Base-by-base conservation (phyloP, 495 filamentous ascomycete genomes). In the Aspergillus indologenus region DNA sequence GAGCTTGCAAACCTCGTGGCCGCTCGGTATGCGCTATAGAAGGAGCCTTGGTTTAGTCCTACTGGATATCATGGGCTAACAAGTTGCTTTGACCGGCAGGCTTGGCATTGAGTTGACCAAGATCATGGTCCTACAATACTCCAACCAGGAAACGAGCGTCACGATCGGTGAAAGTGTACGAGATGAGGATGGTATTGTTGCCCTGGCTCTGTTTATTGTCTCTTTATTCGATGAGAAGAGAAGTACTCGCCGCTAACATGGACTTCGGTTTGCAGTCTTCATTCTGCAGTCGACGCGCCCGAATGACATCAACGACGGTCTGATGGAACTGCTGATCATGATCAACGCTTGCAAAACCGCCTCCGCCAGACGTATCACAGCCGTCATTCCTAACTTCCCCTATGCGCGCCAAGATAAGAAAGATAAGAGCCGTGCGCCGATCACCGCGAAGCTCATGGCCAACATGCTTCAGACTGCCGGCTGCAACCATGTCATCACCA, bases 401-500 rank as follows among this genome's bases (percentile, higher is more conserved):
- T 96, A 98, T 67, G 93, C 93, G n/a, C 90, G 94, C 24, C 94
- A 98, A 75, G 94, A 98, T 79, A 98, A 98, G 81, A 98, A 98
- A 75, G 94, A 98, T 75, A 96, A 96, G 79, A 89, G 86, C 47
- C 85, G 94, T 57, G 94, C 93, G 23, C 92, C 92, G 15, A 80
- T 79, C 52, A 91, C 88, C 48, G 94, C 94, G 19, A 93, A 92
- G 74, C 78, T 97, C 40, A 94, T 98, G 77, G 94, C 94, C 24
- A 98, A 97, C 72, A 97, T 97, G 92, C 79, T 98, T 56, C 92
- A 96, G 75, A 94, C 92, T 17, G 94, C 94, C 20, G 94, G 94
- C 53, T 85, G 79, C 66, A 90, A 90, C 69, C 89, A 92, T 69
- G 88, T 92, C 59, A 92, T 94, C 59, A 94, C 90, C 21, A 92